phyloP scores from a whole-genome alignment of 2,329 filamentous ascomycete species.

The Cercospora zeina region DNA sequence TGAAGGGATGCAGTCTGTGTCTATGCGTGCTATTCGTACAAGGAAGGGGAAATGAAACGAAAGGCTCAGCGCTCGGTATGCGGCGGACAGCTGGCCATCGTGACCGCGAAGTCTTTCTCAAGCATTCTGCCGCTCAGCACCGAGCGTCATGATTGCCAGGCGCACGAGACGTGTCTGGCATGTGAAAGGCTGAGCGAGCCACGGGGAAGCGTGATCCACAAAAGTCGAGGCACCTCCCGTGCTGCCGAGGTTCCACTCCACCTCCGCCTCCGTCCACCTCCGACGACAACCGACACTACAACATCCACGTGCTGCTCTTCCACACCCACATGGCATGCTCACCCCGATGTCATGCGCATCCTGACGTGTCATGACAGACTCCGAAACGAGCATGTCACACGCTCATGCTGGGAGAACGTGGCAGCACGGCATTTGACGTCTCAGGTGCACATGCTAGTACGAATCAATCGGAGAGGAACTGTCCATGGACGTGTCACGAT shows the following conservation, averaged over 20 bases:
- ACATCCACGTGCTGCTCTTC: background rate
- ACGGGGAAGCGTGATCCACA: background rate
- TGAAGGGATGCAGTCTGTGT: background rate
- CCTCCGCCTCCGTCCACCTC: too few relatives aligned
- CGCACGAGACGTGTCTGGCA: constrained; percentile 18
- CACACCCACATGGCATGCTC: background rate
- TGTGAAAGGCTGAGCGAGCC: constrained; percentile 15
- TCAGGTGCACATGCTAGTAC: background rate
- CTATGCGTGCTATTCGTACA: background rate
- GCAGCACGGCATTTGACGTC: background rate
- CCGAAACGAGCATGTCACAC: constrained; percentile 3
- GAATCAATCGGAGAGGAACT: background rate
- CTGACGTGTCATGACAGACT: background rate
- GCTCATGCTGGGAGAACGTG: background rate
- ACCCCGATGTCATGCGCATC: background rate
- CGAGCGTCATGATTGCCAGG: constrained; percentile 13
- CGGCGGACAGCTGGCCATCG: constrained; percentile 12
- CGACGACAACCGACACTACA: too few relatives aligned
- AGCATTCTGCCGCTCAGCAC: constrained; percentile 3
- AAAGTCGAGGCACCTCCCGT: constrained; percentile 1
- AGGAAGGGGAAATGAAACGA: background rate
- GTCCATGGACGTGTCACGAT: background rate
- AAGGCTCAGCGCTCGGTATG: background rate
- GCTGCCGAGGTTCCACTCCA: background rate
- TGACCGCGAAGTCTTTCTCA: constrained; percentile 19